phyloP scores from a whole-genome alignment of 768 basidiomycete genomes.

The Clitopilus passeckerianus region DNA sequence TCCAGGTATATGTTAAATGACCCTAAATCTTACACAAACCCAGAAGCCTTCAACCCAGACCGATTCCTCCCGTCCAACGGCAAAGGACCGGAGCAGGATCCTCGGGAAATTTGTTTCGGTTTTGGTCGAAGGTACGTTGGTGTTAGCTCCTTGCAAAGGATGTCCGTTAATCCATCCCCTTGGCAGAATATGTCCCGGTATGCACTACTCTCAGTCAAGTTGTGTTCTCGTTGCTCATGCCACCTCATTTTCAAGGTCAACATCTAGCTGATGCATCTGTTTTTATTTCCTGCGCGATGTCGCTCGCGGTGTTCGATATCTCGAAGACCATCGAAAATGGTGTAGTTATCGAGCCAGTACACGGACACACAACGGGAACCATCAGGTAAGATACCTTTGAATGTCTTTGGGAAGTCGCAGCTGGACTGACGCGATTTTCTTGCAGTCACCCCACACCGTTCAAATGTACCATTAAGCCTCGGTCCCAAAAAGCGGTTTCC shows the following conservation, averaged over 20 bases:
- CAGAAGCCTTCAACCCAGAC: constrained; percentile 53
- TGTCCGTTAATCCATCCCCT: constrained; percentile 3
- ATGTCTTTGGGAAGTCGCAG: neutral
- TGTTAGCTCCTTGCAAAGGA: neutral
- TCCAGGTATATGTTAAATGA: constrained; percentile 51
- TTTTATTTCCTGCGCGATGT: constrained; percentile 47
- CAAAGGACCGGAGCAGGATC: constrained; percentile 44
- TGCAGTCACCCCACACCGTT: constrained; percentile 57
- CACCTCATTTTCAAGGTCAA: constrained; percentile 27
- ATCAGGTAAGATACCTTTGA: constrained; percentile 48
- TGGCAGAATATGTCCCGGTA: constrained; percentile 45
- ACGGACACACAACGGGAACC: constrained; percentile 56
- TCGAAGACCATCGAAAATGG: constrained; percentile 41
- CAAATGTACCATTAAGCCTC: constrained; percentile 55
- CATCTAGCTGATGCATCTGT: constrained; percentile 52
- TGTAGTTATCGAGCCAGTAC: constrained; percentile 41
- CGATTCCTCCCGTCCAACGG: constrained; percentile 47
- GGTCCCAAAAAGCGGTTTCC: constrained; percentile 50
- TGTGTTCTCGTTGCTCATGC: neutral
- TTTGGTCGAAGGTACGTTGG: constrained; percentile 57
- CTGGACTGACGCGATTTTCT: neutral
- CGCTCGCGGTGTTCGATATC: constrained; percentile 49
- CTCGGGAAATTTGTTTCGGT: constrained; percentile 60
- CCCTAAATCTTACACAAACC: constrained; percentile 45
- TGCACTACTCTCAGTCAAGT: neutral